Conservation (phyloP, 1,284 basidiomycete genomes). For the Erythrobasidium hasegawianum region DNA sequence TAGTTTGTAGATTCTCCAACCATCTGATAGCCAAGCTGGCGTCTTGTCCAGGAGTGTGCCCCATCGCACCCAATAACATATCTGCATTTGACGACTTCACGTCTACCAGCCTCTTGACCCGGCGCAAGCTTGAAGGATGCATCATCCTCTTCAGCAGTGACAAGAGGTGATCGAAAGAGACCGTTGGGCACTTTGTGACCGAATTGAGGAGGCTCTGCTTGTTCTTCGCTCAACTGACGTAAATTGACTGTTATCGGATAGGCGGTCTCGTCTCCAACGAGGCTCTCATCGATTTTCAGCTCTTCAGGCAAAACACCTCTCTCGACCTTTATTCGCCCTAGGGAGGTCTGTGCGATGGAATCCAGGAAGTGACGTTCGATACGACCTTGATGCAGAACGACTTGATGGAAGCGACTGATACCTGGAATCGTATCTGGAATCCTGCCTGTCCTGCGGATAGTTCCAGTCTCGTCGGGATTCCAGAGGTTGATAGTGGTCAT, state of each 20-base stretch:
- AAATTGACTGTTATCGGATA: conserved; percentile 59
- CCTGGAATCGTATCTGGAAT: conserved; percentile 44
- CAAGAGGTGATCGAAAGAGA: conserved; percentile 45
- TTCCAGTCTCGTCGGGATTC: conserved; percentile 60
- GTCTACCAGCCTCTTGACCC: conserved; percentile 30
- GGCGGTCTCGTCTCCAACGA: conserved; percentile 50
- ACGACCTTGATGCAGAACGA: conserved; percentile 67
- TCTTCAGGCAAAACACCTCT: conserved; percentile 59
- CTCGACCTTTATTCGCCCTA: conserved; percentile 55
- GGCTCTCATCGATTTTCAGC: conserved; percentile 53
- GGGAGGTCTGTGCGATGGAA: conserved; percentile 42
- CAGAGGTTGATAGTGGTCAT: conserved; percentile 62
- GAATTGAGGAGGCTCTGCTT: conserved; percentile 33
- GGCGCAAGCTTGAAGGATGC: background rate
- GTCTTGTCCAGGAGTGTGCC: conserved; percentile 46
- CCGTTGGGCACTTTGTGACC: conserved; percentile 34
- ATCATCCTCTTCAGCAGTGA: conserved; percentile 39
- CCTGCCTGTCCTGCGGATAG: conserved; percentile 44
- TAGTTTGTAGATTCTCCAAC: conserved; percentile 48
- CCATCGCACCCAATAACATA: conserved; percentile 50
- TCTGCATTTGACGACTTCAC: conserved; percentile 45
- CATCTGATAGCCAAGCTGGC: conserved; percentile 45
- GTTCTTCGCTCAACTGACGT: conserved; percentile 41
- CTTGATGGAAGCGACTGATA: conserved; percentile 60
- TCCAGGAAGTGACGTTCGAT: conserved; percentile 68